A percentile compares a stretch with the other conserved stretches of the same genome.
These are phyloP conservation scores for Cardamine occulta DNA, from an alignment of 345 rosid species.

Conservation along the genomic window DNA sequence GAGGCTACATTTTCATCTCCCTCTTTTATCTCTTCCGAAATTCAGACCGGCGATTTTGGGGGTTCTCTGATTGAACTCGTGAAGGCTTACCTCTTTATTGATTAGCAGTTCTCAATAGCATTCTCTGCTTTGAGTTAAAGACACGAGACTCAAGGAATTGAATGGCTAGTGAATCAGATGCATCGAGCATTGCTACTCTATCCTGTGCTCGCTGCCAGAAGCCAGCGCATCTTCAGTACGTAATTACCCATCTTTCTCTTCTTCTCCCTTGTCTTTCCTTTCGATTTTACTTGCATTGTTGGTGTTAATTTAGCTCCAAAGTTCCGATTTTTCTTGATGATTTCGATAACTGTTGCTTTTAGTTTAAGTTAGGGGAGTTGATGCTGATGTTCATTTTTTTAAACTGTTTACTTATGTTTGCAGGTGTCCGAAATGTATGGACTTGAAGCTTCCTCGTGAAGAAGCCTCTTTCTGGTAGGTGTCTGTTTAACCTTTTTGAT, in stretches of 20 bases:
- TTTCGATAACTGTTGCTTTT: not conserved
- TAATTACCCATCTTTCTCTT: slow-evolving; percentile 26
- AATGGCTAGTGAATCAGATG: slow-evolving; percentile 47
- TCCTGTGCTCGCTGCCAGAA: slow-evolving; percentile 48
- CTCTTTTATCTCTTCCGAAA: not conserved
- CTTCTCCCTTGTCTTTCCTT: not conserved
- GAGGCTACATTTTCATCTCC: not conserved
- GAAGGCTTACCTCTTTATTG: not conserved
- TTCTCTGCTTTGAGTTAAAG: not conserved
- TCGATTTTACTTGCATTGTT: slow-evolving; percentile 2
- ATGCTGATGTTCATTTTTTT: not conserved
- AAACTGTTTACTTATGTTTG: slow-evolving; percentile 3
- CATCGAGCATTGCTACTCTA: slow-evolving; percentile 29
- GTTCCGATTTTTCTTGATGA: not conserved
- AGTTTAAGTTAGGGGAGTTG: not conserved
- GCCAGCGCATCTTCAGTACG: slow-evolving; percentile 52
- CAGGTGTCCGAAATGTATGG: slow-evolving; percentile 93
- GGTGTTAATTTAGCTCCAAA: not conserved
- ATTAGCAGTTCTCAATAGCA: not conserved
- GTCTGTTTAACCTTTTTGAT: slow-evolving; percentile 5
- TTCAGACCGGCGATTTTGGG: not conserved
- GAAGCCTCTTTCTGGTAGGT: slow-evolving; percentile 87
- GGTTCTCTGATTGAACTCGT: not conserved
- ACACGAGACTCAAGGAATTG: not conserved
- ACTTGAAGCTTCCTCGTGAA: slow-evolving; percentile 95